phyloP scores from a whole-genome alignment of 2,329 filamentous ascomycete species.

The Phyllosticta citribraziliensis region DNA sequence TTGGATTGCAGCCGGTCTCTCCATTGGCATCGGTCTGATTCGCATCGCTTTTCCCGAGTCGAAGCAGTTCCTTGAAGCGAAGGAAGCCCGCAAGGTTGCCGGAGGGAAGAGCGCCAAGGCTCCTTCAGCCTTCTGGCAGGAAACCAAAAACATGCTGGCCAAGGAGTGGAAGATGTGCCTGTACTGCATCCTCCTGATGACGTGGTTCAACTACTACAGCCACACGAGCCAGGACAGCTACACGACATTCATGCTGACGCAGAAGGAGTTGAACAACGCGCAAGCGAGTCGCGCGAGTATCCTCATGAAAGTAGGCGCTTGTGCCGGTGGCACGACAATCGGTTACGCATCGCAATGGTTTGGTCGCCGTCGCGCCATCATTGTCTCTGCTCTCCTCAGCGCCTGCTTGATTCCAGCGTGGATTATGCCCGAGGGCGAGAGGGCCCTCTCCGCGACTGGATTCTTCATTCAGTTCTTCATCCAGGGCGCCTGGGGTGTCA shows the following conservation, averaged over 20 bases:
- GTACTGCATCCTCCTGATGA: slow-evolving; percentile 72
- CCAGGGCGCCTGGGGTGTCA: slow-evolving; percentile 35
- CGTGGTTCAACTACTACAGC: slow-evolving; percentile 54
- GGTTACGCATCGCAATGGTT: slow-evolving; percentile 68
- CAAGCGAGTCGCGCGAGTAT: slow-evolving; percentile 66
- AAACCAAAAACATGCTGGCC: slow-evolving; percentile 57
- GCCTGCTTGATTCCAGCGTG: slow-evolving; percentile 57
- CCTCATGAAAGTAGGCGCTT: slow-evolving; percentile 69
- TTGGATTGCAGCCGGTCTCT: slow-evolving; percentile 60
- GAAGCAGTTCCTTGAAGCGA: slow-evolving; percentile 63
- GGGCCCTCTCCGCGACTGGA: slow-evolving; percentile 50
- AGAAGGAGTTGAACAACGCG: slow-evolving; percentile 58
- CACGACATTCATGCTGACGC: slow-evolving; percentile 67
- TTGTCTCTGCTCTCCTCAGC: slow-evolving; percentile 51
- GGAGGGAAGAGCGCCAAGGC: slow-evolving; percentile 34
- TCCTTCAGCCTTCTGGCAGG: slow-evolving; percentile 52
- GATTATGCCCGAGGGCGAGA: slow-evolving; percentile 55
- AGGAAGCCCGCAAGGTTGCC: slow-evolving; percentile 39
- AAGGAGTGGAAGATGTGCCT: slow-evolving; percentile 68
- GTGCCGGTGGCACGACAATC: slow-evolving; percentile 61
- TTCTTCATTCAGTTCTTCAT: slow-evolving; percentile 56
- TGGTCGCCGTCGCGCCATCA: slow-evolving; percentile 61
- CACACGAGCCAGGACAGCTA: slow-evolving; percentile 76
- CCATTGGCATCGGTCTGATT: slow-evolving; percentile 58
- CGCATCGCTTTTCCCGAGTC: slow-evolving; percentile 64